These are phyloP conservation scores for Echinosophora koreensis DNA, from an alignment of 306 rosid genomes.

Conservation along the genomic window DNA sequence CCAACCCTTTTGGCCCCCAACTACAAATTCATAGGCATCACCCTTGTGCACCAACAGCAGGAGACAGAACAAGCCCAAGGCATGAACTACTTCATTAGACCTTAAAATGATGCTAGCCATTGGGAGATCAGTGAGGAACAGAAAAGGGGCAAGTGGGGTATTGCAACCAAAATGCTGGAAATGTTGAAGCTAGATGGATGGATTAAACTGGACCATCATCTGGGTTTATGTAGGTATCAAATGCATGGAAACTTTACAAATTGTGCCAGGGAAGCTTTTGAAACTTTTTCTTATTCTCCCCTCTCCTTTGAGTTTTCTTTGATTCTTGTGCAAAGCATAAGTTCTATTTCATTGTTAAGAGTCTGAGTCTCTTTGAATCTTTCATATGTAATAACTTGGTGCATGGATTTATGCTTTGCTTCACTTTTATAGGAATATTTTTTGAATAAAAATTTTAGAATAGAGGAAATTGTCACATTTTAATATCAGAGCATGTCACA, in stretches of 20 bases:
- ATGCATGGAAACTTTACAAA: slow-evolving; percentile 54
- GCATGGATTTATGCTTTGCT: slow-evolving; percentile 76
- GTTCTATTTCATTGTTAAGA: slow-evolving; percentile 45
- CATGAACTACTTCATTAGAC: slow-evolving; percentile 47
- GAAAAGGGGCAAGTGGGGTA: slow-evolving; percentile 24
- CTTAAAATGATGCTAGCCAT: slow-evolving; percentile 57
- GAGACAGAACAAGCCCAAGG: slow-evolving; percentile 58
- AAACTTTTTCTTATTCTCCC: slow-evolving; percentile 65
- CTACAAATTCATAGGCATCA: slow-evolving; percentile 60
- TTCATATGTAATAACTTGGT: slow-evolving; percentile 47
- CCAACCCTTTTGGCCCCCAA: slow-evolving; percentile 87
- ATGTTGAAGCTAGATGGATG: slow-evolving; percentile 47
- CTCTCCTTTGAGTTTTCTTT: slow-evolving; percentile 63
- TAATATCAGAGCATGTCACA: not conserved
- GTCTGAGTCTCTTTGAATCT: slow-evolving; percentile 20
- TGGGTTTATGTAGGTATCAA: slow-evolving; percentile 76
- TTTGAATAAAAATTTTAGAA: not conserved
- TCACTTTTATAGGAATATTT: slow-evolving; percentile 47
- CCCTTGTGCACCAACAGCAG: slow-evolving; percentile 59
- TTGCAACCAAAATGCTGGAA: slow-evolving; percentile 40
- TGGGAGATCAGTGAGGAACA: slow-evolving; percentile 36
- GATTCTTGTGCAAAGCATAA: slow-evolving; percentile 80
- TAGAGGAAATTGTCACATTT: not conserved
- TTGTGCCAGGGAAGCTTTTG: slow-evolving; percentile 70
- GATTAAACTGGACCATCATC: slow-evolving; percentile 41